Evolutionary conservation across 2,329 filamentous ascomycete genomes (phyloP).

Genomic region (Dactylellina cionopaga): DNA sequence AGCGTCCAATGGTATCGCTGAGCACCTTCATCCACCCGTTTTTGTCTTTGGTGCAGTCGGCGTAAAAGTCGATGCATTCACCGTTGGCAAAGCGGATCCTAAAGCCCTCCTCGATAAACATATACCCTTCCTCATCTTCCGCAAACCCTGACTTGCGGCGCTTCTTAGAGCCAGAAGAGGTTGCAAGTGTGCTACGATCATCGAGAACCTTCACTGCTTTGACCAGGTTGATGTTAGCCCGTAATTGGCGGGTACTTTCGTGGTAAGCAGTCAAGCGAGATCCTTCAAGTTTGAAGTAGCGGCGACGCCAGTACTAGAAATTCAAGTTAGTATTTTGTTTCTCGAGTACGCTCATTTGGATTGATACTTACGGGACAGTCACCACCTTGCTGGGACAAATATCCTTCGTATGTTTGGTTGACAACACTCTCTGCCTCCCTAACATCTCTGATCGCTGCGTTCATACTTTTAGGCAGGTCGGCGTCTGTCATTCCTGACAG

Average conservation of each 20-base stretch:
- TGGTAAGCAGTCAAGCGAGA: constrained; percentile 95
- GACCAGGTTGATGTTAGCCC: constrained; percentile 93
- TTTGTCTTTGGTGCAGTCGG: constrained; percentile 86
- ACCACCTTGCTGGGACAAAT: constrained; percentile 93
- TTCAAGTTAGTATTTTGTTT: constrained; percentile 60
- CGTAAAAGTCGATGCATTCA: constrained; percentile 98
- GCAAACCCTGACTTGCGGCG: constrained; percentile 94
- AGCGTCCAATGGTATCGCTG: constrained; percentile 73
- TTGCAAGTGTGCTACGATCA: constrained; percentile 82
- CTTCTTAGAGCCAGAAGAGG: constrained; percentile 78
- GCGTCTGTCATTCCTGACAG: constrained; percentile 84
- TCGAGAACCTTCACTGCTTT: constrained; percentile 95
- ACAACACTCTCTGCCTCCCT: constrained; percentile 85
- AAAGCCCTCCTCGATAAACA: constrained; percentile 99
- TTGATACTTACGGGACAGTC: constrained; percentile 85
- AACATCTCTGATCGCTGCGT: constrained; percentile 91
- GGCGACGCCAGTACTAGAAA: constrained; percentile 89
- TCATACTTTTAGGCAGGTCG: constrained; percentile 99
- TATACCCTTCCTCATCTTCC: constrained; percentile 98
- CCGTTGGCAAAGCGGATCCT: constrained; percentile 98
- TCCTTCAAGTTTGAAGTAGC: constrained; percentile 93
- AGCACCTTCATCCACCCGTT: constrained; percentile 94
- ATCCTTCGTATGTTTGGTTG: constrained; percentile 83
- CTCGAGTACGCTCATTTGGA: constrained; percentile 34
- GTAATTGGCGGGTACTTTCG: constrained; percentile 91